phyloP scores from a whole-genome alignment of 495 filamentous ascomycete genomes.

The Penicillium steckii region DNA sequence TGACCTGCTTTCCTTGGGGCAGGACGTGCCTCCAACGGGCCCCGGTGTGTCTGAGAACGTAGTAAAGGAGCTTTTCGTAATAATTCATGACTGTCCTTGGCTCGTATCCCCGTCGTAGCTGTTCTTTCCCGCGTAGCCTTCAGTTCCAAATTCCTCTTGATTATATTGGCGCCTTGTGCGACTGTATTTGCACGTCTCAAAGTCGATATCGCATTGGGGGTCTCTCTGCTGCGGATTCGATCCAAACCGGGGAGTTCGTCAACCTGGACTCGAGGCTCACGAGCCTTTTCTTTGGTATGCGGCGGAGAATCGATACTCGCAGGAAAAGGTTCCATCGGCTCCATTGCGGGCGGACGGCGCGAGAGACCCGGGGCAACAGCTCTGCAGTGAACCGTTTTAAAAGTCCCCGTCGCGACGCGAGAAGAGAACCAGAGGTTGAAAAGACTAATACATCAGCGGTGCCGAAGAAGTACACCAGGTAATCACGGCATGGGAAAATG shows the following conservation, averaged over 20 bases:
- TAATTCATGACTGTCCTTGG: conserved; percentile 48
- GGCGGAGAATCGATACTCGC: conserved; percentile 10
- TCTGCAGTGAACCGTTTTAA: conserved; percentile 12
- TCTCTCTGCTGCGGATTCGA: conserved; percentile 19
- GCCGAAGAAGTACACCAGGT: neutral
- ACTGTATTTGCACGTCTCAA: conserved; percentile 46
- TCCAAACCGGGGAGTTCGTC: conserved; percentile 17
- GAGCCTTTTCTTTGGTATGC: conserved; percentile 14
- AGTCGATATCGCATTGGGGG: conserved; percentile 22
- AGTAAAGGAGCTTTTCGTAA: conserved; percentile 43
- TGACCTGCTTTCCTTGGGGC: conserved; percentile 60
- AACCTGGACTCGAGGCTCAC: conserved; percentile 19
- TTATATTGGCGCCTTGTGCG: conserved; percentile 32
- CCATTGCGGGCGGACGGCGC: conserved; percentile 23
- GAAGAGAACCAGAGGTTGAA: neutral
- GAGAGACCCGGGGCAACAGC: conserved; percentile 10
- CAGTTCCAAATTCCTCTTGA: conserved; percentile 32
- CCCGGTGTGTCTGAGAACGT: conserved; percentile 32
- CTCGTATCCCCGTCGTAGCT: conserved; percentile 36
- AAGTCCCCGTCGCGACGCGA: conserved; percentile 20
- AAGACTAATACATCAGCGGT: conserved; percentile 1
- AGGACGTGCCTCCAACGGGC: conserved; percentile 32
- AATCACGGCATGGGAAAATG: conserved; percentile 2
- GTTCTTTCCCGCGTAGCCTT: conserved; percentile 32
- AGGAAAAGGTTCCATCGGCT: conserved; percentile 28